Evolutionary conservation across 139 green algal species (phyloP), one percentile per base, ranked within the genome.

Genomic region (Closterium sp.): DNA sequence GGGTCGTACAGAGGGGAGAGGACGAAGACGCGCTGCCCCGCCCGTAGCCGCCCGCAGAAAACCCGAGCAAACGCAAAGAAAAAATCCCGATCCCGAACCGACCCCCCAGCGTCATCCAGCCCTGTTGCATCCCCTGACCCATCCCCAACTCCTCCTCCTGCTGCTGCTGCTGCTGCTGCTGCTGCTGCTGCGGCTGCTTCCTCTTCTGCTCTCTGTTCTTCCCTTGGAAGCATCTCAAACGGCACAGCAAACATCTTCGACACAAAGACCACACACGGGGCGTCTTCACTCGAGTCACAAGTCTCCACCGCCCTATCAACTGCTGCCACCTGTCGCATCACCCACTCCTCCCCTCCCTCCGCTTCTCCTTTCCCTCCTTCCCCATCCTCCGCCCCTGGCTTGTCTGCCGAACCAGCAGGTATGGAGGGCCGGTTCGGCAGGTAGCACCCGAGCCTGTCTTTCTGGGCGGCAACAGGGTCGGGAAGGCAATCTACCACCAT

Each of bases 401-500:
- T 91, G 31, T 87, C 35, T 81, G 84, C 84, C 30, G 84, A 36
- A 34, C 3, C 31, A 86, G 5, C 7, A 9, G 32, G 84, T 88
- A 88, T 83, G 32, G 55, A 3, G 55, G 55, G 55, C 55, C 55
- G 84, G 31, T 86, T 90, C 84, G 88, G 88, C 32, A 95, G 81
- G 21, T 94, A 88, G 25, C 89, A 16, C 31, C 32, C 19, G 35
- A 93, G 32, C 7, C 94, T 34, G 38, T 55, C 25, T 28, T 69
- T 32, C 69, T 92, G 76, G 8, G 93, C 92, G 19, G 83, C 84
- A 1, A 36, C 21, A 66, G 94, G 94, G 34, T 33, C 35, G 6
- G 98, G 98, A 91, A 99, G 93, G 66, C 96, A 95, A 33, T 96
- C 88, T 1, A 96, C 96, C 12, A 96, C 97, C 96, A 98, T 99